phyloP scores from a whole-genome alignment of 495 filamentous ascomycete species.

The Margaritispora aquatica region DNA sequence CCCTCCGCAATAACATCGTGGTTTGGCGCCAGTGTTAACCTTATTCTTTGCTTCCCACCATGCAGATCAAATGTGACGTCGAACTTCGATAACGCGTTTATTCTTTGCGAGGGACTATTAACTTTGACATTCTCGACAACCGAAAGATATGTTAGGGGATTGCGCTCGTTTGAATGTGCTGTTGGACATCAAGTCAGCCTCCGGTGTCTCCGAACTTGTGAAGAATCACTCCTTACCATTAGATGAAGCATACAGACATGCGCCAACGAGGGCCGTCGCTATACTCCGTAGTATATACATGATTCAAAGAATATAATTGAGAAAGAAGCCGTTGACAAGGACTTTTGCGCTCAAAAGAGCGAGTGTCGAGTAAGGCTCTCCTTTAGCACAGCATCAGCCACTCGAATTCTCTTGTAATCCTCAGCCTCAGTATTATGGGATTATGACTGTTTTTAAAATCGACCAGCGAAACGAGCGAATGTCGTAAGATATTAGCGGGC shows the following conservation, averaged over 20 bases:
- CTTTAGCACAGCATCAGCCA: not conserved
- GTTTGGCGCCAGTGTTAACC: conserved; percentile 82
- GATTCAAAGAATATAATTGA: not conserved
- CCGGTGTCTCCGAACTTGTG: not conserved
- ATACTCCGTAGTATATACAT: conserved; percentile 20
- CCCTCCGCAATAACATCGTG: conserved; percentile 79
- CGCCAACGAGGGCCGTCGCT: conserved; percentile 19
- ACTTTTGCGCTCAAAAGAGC: not conserved
- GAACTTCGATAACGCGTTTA: conserved; percentile 75
- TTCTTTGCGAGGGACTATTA: conserved; percentile 68
- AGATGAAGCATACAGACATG: conserved; percentile 9
- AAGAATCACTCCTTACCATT: conserved; percentile 6
- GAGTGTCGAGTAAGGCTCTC: not conserved
- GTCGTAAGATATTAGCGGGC: not conserved
- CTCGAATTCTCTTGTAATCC: not conserved
- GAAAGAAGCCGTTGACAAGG: not conserved
- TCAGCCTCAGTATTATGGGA: not conserved
- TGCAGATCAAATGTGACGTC: conserved; percentile 75
- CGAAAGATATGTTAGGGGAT: conserved; percentile 68
- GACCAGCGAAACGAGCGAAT: conserved; percentile 4
- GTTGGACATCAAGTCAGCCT: conserved; percentile 9
- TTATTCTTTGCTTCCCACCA: conserved; percentile 59
- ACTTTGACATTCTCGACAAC: conserved; percentile 70
- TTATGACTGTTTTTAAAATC: not conserved
- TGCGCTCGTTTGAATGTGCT: conserved; percentile 70